Base-by-base conservation (phyloP, 2,329 filamentous ascomycete genomes). In the Xylaria sp. region DNA sequence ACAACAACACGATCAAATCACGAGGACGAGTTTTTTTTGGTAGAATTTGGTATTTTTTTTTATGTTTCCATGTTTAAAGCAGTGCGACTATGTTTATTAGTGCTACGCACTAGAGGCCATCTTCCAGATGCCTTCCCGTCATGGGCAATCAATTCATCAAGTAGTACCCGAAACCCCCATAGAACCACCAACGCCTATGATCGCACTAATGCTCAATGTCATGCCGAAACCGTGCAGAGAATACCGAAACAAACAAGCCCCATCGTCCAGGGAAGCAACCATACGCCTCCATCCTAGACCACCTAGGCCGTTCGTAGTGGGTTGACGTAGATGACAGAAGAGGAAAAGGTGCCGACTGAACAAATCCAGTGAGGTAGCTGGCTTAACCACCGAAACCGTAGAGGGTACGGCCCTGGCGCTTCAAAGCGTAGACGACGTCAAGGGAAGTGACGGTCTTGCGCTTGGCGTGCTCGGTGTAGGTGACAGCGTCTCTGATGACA, bases 401-500 rank as follows among this genome's bases (percentile, higher is more conserved):
- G 48, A 87, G 82, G 69, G 84, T 87, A 66, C 80, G 81, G 73
- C 84, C 84, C 76, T 87, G 84, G 73, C 84, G 78, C 80, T 87
- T 84, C 66, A 84, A 76, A 59, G 81, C 81, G 70, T 85, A 84
- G 74, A 86, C 83, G 44, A 86, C 83, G 68, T 86, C 83, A 65
- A 86, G 81, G 3, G 83, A 85, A 53, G 83, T 86, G 74, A 87
- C 84, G 37, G 84, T 87, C 83, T 88, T 88, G 78, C 88, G 84
- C 86, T 91, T 90, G 76, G 86, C 86, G 83, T 91, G 88, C 81
- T 91, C 88, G 69, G 88, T 91, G 82, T 91, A 91, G 74, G 88
- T 91, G 79, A 90, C 85, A 64, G 87, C 86, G 71, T 90, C 87
- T 77, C 87, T 84, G 74, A 91, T 91, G 76, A 91, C 88, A 76